Percentiles rank a stretch among this genome's conserved stretches.
phyloP scores from a whole-genome alignment of 345 rosid genomes.

The Punica granatum region DNA sequence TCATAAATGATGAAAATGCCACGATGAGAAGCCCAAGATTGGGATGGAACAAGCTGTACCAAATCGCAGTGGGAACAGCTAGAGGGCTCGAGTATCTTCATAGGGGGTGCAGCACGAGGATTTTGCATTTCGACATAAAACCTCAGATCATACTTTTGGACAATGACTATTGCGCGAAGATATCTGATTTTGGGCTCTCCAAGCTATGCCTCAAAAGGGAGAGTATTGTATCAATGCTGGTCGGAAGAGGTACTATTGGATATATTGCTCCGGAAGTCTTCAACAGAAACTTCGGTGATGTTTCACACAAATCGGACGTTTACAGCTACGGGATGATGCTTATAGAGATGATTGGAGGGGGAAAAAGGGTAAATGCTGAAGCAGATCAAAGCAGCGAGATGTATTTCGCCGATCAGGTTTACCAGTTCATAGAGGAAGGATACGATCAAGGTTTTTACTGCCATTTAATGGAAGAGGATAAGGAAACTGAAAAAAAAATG shows the following conservation, averaged over 20 bases:
- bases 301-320: slow-evolving; percentile 31
- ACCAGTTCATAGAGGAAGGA: background rate
- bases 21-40: background rate
- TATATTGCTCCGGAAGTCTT: slow-evolving; percentile 36
- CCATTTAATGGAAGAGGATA: background rate
- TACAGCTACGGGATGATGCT: slow-evolving; percentile 29
- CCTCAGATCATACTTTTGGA: slow-evolving; percentile 39
- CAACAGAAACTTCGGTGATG: slow-evolving; percentile 25
- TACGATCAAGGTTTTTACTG: background rate
- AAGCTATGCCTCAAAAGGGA: slow-evolving; percentile 24
- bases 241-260: slow-evolving; percentile 21
- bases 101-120: slow-evolving; percentile 28
- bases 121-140: slow-evolving; percentile 42
- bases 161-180: slow-evolving; percentile 28
- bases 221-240: slow-evolving; percentile 22
- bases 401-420: background rate
- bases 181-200: slow-evolving; percentile 40
- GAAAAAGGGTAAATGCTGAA: background rate
- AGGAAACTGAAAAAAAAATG: slow-evolving; percentile 1
- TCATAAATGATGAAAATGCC: slow-evolving; percentile 2
- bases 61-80: slow-evolving; percentile 26
- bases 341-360: background rate
- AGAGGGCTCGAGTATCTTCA: slow-evolving; percentile 39
- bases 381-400: background rate
- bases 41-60: slow-evolving; percentile 17